Percentiles rank a stretch among this genome's conserved stretches.
Conservation (phyloP, 768 basidiomycete genomes). For the Paxillus ammoniavirescens region DNA sequence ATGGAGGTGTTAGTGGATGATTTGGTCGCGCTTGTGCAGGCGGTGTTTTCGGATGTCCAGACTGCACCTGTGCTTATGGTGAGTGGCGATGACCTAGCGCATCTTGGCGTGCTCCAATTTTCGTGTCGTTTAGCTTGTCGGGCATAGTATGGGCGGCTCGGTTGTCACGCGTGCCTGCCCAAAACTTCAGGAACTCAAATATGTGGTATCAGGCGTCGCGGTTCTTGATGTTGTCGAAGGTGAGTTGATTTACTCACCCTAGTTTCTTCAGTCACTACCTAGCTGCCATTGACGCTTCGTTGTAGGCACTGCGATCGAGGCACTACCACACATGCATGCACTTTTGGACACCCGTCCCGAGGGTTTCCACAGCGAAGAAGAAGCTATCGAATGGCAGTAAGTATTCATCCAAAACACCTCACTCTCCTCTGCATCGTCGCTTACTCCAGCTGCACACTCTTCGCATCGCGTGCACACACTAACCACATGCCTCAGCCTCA, state of each 20-base stretch:
- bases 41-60: conserved; percentile 64
- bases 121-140: conserved; percentile 58
- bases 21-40: conserved; percentile 64
- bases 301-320: conserved; percentile 87
- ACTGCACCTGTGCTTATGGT: conserved; percentile 76
- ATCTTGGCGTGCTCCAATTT: not conserved
- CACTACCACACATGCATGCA: conserved; percentile 88
- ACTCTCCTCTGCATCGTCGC: not conserved
- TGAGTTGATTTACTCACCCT: conserved; percentile 22
- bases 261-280: not conserved
- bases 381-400: conserved; percentile 95
- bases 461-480: not conserved
- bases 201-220: conserved; percentile 70
- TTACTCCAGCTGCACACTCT: no score
- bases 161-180: conserved; percentile 76
- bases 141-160: conserved; percentile 97
- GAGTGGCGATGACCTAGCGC: conserved; percentile 20
- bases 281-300: not conserved
- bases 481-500: conserved; percentile 48
- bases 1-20: conserved; percentile 73
- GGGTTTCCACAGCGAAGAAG: conserved; percentile 79
- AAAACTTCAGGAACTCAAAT: conserved; percentile 61
- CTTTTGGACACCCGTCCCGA: conserved; percentile 84
- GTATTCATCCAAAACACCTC: conserved; percentile 29
- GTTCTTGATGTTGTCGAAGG: conserved; percentile 93